Conservation (phyloP, 768 basidiomycete genomes). For the Phylloporus scabripes region DNA sequence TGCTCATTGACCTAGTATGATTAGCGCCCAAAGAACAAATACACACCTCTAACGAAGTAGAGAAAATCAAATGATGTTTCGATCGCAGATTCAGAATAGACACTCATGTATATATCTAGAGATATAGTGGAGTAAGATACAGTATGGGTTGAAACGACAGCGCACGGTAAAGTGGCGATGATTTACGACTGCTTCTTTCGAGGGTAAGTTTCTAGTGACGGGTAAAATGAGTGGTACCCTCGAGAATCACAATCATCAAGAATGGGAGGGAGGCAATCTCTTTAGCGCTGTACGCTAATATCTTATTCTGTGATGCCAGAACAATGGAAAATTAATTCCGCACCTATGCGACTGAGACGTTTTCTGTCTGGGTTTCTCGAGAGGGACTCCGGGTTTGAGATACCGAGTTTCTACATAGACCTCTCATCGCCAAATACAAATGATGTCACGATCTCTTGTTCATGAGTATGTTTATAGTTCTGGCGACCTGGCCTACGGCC, state of each 20-base stretch:
- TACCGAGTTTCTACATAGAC: background rate
- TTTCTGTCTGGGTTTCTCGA: background rate
- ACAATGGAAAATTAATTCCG: background rate
- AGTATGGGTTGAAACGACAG: background rate
- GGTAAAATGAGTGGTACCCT: background rate
- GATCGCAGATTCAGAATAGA: no score
- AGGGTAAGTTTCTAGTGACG: background rate
- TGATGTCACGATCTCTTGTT: slow-evolving; percentile 17
- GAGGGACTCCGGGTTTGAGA: background rate
- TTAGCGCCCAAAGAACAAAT: no score
- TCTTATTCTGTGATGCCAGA: background rate
- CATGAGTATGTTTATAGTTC: slow-evolving; percentile 56
- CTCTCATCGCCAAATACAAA: background rate
- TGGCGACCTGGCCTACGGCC: slow-evolving; percentile 57
- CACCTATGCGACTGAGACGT: background rate
- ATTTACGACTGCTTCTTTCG: background rate
- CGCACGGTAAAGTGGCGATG: background rate
- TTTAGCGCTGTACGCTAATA: background rate
- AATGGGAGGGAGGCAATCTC: no score
- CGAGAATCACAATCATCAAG: background rate
- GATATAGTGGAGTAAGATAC: background rate
- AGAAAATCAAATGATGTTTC: no score
- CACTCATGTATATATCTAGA: no score
- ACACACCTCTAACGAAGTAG: no score
- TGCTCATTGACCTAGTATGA: no score